Base-by-base conservation (phyloP, 176 grass and related monocot genomes). In the Oryza glaberrima region DNA sequence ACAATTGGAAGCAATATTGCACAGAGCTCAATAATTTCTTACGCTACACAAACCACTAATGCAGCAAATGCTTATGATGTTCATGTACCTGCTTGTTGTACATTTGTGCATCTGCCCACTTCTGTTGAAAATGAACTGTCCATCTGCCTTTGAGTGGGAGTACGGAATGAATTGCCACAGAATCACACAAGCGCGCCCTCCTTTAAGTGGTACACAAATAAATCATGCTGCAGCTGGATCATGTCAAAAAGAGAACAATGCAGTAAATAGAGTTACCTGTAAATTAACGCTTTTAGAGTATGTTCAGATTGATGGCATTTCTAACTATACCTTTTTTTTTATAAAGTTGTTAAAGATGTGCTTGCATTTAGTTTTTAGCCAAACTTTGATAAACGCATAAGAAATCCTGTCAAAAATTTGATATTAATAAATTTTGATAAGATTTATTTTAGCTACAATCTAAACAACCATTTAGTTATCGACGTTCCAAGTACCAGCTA, bases 121-220 rank as follows among this genome's bases (percentile, higher is more conserved):
- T 49, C 12, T 49, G 14, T 49, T 49, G 47, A 15, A 5, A 5
- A 52, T 52, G 49, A 16, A 52, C 49, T 26, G 43, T 36, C 6
- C 52, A 22, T 78, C 30, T 38, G 56, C 64, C 51, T 82, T 82
- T 82, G 83, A 86, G 72, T 67, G 44, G 43, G 17, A 66, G 25
- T 36, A 46, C 12, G 25, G n/a, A 36, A 73, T 65, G 72, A 77
- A 10, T 84, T 35, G 64, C 20, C 30, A 26, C 6, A 32, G 8
- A 82, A 70, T 69, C 48, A 82, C 71, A 69, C 61, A 30, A 25
- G 14, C 3, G 3, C n/a, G 4, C 28, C 11, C 25, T 11, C n/a
- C 69, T 75, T 83, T 75, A 75, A 49, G 71, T 83, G 26, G 0
- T 17, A 17, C 25, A 74, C 70, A 75, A 25, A 25, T 1, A n/a